Conservation (phyloP, 192 early-diverging fungal genomes). For the Podila epicladia region DNA sequence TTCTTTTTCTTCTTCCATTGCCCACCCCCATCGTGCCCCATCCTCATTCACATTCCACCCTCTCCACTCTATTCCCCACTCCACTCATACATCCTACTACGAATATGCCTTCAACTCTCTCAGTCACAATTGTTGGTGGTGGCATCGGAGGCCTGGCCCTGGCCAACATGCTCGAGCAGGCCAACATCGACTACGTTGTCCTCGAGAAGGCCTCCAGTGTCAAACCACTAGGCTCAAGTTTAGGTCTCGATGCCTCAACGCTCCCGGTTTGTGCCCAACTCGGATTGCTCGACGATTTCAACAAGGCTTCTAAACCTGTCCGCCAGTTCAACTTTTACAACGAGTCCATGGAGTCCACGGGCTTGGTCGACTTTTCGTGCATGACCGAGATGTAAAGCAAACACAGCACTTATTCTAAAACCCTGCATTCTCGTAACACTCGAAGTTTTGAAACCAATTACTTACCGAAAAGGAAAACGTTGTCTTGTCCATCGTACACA, state of each 20-base stretch:
- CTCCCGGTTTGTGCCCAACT: conserved; percentile 39
- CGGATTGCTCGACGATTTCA: conserved; percentile 32
- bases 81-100: not conserved
- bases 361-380: conserved; percentile 40
- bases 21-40: not conserved
- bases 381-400: conserved; percentile 40
- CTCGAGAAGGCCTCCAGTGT: conserved; percentile 26
- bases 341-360: conserved; percentile 26
- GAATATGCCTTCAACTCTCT: conserved; percentile 22
- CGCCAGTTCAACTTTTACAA: conserved; percentile 51
- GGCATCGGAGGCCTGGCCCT: conserved; percentile 31
- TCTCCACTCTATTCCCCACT: not conserved
- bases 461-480: no score
- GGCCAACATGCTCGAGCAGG: conserved; percentile 46
- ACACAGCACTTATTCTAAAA: not conserved
- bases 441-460: no score
- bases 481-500: not conserved
- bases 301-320: conserved; percentile 32
- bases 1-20: not conserved
- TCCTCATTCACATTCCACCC: not conserved
- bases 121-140: conserved; percentile 37
- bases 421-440: no score
- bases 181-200: conserved; percentile 50
- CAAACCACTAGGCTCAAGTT: conserved; percentile 31
- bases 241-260: conserved; percentile 38